Evolutionary conservation across 2,329 filamentous ascomycete genomes (phyloP), one percentile per base, ranked within the genome.

Genomic region (Sporothrix curviconia): DNA sequence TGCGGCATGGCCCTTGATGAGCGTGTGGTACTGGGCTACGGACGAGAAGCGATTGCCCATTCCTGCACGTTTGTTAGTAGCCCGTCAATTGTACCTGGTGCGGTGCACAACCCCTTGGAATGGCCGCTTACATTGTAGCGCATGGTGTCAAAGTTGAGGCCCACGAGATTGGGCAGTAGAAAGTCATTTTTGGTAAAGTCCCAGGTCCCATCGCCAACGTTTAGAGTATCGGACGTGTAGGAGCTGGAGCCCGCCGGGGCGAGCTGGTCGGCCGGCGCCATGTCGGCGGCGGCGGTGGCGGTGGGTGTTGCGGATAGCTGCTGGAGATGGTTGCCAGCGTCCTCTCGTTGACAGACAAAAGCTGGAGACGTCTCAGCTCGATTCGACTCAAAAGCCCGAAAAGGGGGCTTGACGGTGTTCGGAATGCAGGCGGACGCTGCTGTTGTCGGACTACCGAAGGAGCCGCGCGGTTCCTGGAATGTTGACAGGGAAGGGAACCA

Each of bases 61-160:
- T 69, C 89, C 87, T 89, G 62, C 12, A 4, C 11, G 22, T 12
- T 14, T 49, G 19, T 28, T 15, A 8, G 12, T 7, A n/a, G 2
- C 7, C 4, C 19, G n/a, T n/a, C 15, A 15, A 28, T 30, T 9
- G 24, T 17, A n/a, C n/a, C n/a, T n/a, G n/a, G n/a, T n/a, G n/a
- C n/a, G n/a, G n/a, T n/a, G n/a, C n/a, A n/a, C n/a, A n/a, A n/a
- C n/a, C n/a, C n/a, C n/a, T n/a, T n/a, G n/a, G n/a, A n/a, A n/a
- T n/a, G n/a, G n/a, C n/a, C n/a, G n/a, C n/a, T n/a, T n/a, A n/a
- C 89, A 80, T 94, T 94, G 73, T 90, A 91, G 68, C 80, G 84
- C 84, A 89, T 92, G 6, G 89, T 92, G 51, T 86, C 86, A 69
- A 90, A 89, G 68, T 91, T 89, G 62, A 90, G 72, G 8, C 87